A percentile compares a stretch with the other conserved stretches of the same genome.
These are phyloP conservation scores for Taphrina sp. DNA, from an alignment of 1,139 yeast genomes.

Conservation along the genomic window DNA sequence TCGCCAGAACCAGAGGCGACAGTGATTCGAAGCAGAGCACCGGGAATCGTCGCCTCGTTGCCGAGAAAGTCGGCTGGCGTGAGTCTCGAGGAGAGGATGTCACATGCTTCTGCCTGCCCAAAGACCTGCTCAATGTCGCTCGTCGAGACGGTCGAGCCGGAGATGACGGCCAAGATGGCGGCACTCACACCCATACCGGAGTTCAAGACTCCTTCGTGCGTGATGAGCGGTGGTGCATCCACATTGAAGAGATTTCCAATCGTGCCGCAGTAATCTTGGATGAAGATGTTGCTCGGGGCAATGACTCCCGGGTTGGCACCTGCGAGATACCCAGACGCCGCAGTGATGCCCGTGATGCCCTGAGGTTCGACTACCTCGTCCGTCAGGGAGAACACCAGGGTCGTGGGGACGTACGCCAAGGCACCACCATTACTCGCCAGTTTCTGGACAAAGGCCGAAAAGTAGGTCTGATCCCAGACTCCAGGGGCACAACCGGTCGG, in stretches of 20 bases:
- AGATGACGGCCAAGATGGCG: slow-evolving; percentile 10
- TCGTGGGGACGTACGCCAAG: slow-evolving; percentile 21
- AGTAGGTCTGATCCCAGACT: slow-evolving; percentile 17
- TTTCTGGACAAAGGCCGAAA: slow-evolving; percentile 5
- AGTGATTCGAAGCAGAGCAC: slow-evolving; percentile 9
- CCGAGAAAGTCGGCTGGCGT: slow-evolving; percentile 13
- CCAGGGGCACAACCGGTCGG: slow-evolving; percentile 12
- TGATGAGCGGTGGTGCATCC: slow-evolving; percentile 25
- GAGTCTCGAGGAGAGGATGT: not conserved
- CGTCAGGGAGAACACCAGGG: slow-evolving; percentile 5
- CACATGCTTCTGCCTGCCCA: slow-evolving; percentile 11
- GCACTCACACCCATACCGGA: slow-evolving; percentile 26
- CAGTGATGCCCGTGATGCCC: slow-evolving; percentile 18
- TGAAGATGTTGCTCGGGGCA: slow-evolving; percentile 11
- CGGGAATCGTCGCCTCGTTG: slow-evolving; percentile 23
- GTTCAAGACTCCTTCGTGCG: slow-evolving; percentile 23
- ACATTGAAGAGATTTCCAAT: not conserved
- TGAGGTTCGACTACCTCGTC: slow-evolving; percentile 25
- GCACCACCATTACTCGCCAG: slow-evolving; percentile 4
- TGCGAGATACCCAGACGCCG: slow-evolving; percentile 10
- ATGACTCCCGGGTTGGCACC: slow-evolving; percentile 10
- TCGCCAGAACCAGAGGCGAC: slow-evolving; percentile 1
- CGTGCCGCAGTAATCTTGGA: slow-evolving; percentile 8
- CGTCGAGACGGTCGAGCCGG: slow-evolving; percentile 2
- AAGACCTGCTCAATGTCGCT: slow-evolving; percentile 1